Percentiles rank a stretch among this genome's conserved stretches.
Evolutionary conservation across 228 moss, liverwort and hornwort species (phyloP).

Genomic region (Sphagnum magellanicum): DNA sequence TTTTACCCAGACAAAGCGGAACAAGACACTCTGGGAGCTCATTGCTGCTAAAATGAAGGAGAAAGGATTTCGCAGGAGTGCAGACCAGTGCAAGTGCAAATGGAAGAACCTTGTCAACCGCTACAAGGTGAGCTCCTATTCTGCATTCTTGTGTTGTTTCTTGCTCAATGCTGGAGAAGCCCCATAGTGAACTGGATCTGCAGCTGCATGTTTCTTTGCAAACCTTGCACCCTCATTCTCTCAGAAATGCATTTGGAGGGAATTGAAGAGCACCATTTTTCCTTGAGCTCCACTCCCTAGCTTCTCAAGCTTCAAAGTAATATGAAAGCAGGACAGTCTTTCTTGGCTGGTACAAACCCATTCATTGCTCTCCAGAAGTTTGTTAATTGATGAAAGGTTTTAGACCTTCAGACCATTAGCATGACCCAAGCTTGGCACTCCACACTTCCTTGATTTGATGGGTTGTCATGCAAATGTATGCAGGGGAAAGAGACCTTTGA

Average conservation of each 20-base stretch:
- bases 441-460: background rate
- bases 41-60: slow-evolving; percentile 99
- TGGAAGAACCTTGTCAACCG: slow-evolving; percentile 99
- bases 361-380: too few relatives aligned
- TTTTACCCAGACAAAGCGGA: slow-evolving; percentile 97
- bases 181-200: background rate
- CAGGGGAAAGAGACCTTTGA: slow-evolving; percentile 70
- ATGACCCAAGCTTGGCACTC: background rate
- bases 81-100: slow-evolving; percentile 99
- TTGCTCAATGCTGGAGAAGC: background rate
- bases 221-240: background rate
- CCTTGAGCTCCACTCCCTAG: background rate
- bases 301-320: background rate
- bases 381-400: too few relatives aligned
- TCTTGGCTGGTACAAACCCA: too few relatives aligned
- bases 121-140: slow-evolving; percentile 50
- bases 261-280: background rate
- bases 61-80: slow-evolving; percentile 87
- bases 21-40: slow-evolving; percentile 98
- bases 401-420: background rate
- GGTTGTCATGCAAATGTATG: slow-evolving; percentile 9
- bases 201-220: background rate
- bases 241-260: background rate
- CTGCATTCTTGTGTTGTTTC: background rate
- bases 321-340: background rate